A percentile compares a stretch with the other conserved stretches of the same genome.
Evolutionary conservation across 306 rosid genomes (phyloP).

Genomic region (Corylus americana): DNA sequence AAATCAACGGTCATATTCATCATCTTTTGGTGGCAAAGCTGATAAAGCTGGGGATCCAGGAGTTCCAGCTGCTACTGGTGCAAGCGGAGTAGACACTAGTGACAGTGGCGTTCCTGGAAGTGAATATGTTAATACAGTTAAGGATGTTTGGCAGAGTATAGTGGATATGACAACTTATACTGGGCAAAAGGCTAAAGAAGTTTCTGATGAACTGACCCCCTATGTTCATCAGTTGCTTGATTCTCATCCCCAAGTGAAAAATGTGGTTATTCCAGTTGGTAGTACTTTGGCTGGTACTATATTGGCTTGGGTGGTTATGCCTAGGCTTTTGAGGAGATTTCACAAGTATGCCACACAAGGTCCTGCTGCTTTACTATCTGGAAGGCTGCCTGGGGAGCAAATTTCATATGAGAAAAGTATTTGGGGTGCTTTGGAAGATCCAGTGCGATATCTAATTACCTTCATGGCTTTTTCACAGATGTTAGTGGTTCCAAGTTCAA

Average conservation of each 20-base stretch:
- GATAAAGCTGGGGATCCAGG: slow-evolving; percentile 38
- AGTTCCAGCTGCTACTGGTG: slow-evolving; percentile 54
- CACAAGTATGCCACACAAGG: slow-evolving; percentile 68
- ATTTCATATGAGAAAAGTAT: slow-evolving; percentile 80
- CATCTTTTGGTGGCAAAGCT: slow-evolving; percentile 45
- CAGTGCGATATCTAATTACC: slow-evolving; percentile 73
- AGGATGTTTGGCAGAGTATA: slow-evolving; percentile 61
- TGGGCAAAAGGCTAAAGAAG: slow-evolving; percentile 63
- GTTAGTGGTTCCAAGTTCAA: slow-evolving; percentile 50
- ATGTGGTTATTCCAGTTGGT: slow-evolving; percentile 66
- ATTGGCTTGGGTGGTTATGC: slow-evolving; percentile 88
- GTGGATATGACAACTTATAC: slow-evolving; percentile 54
- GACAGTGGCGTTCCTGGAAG: slow-evolving; percentile 36
- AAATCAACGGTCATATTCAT: slow-evolving; percentile 44
- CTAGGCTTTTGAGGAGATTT: slow-evolving; percentile 70
- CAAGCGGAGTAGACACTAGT: slow-evolving; percentile 36
- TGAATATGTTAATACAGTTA: slow-evolving; percentile 58
- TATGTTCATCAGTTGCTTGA: slow-evolving; percentile 62
- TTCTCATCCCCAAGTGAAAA: slow-evolving; percentile 64
- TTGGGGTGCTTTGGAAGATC: slow-evolving; percentile 97
- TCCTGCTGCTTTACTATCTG: slow-evolving; percentile 50
- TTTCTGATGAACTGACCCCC: slow-evolving; percentile 63
- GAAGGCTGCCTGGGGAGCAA: slow-evolving; percentile 34
- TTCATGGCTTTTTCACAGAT: slow-evolving; percentile 84
- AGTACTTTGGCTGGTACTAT: slow-evolving; percentile 60